phyloP scores from a whole-genome alignment of 2,329 filamentous ascomycete species.

The Lachnellula arida region DNA sequence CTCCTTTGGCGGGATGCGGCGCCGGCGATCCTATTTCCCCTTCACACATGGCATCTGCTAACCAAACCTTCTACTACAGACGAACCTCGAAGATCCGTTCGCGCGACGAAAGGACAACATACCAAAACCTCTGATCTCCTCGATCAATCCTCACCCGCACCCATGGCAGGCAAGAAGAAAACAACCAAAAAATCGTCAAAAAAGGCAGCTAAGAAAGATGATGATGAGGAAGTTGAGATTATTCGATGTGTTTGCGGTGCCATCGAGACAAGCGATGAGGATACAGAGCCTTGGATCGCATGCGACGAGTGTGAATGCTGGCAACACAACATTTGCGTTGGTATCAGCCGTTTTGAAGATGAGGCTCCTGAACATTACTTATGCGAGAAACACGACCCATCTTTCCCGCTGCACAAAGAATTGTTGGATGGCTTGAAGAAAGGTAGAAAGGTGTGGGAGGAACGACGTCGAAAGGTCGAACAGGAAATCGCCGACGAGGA shows the following conservation, averaged over 20 bases:
- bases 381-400: constrained; percentile 84
- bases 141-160: constrained; percentile 42
- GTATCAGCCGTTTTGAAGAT: constrained; percentile 69
- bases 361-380: constrained; percentile 81
- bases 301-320: constrained; percentile 90
- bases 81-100: constrained; percentile 88
- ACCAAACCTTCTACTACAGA: constrained; percentile 39
- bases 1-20: neutral
- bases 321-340: constrained; percentile 98
- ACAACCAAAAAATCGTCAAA: constrained; percentile 46
- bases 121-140: constrained; percentile 79
- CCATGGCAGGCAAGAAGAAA: constrained; percentile 47
- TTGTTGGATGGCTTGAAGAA: constrained; percentile 72
- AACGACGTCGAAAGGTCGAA: constrained; percentile 54
- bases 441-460: constrained; percentile 86
- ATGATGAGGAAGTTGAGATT: constrained; percentile 53
- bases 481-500: constrained; percentile 55
- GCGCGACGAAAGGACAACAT: constrained; percentile 95
- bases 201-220: constrained; percentile 44
- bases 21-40: neutral
- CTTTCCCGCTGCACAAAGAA: constrained; percentile 64
- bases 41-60: constrained; percentile 13
- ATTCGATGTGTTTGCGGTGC: constrained; percentile 93
- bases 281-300: constrained; percentile 88
- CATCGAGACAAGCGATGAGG: constrained; percentile 78